phyloP scores from a whole-genome alignment of 1,284 basidiomycete genomes.

The Papiliotrema flavescens region DNA sequence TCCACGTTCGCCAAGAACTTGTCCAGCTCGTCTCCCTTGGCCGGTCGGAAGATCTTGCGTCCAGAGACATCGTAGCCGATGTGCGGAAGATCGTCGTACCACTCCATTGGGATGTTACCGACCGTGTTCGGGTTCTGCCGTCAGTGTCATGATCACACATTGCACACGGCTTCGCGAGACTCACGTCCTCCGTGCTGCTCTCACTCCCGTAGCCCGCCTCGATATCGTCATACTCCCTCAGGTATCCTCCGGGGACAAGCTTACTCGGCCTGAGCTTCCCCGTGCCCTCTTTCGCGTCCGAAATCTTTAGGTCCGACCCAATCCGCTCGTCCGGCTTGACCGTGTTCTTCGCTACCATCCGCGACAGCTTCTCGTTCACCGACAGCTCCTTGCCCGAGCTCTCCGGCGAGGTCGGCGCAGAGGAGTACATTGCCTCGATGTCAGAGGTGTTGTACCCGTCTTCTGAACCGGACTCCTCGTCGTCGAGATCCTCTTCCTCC shows the following conservation, averaged over 20 bases:
- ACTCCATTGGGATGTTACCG: conserved; percentile 93
- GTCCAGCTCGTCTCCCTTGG: conserved; percentile 93
- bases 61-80: conserved; percentile 96
- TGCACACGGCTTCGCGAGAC: conserved; percentile 37
- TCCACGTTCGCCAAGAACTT: conserved; percentile 94
- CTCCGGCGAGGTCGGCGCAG: conserved; percentile 16
- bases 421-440: conserved; percentile 44
- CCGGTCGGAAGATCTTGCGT: conserved; percentile 88
- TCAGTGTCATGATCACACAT: neutral
- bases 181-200: conserved; percentile 92
- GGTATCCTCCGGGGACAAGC: conserved; percentile 75
- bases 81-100: conserved; percentile 99
- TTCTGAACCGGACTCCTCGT: conserved; percentile 44
- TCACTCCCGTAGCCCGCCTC: conserved; percentile 96
- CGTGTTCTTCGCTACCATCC: conserved; percentile 39
- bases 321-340: conserved; percentile 45
- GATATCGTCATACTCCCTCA: conserved; percentile 88
- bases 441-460: conserved; percentile 50
- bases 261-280: conserved; percentile 41
- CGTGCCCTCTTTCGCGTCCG: conserved; percentile 40
- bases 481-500: conserved; percentile 43
- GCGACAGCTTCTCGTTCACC: conserved; percentile 31
- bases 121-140: conserved; percentile 82
- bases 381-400: conserved; percentile 14
- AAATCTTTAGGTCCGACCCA: conserved; percentile 43